phyloP scores from a whole-genome alignment of 106 monocot genomes.

The Apostasia shenzhenica region DNA sequence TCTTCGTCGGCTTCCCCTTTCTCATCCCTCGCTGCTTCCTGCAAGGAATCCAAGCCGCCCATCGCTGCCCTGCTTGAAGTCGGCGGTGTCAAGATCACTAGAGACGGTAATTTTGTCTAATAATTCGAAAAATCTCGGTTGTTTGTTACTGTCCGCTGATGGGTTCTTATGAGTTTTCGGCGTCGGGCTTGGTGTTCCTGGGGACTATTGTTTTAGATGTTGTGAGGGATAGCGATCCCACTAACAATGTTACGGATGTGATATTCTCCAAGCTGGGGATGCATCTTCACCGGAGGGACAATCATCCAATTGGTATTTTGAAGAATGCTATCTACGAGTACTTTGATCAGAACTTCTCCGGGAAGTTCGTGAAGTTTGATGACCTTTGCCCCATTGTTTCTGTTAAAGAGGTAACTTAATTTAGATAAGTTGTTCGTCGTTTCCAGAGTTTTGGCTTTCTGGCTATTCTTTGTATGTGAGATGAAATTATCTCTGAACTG shows the following conservation, averaged over 20 bases:
- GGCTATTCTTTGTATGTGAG: too few species aligned
- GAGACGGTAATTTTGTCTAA: slow-evolving; percentile 40
- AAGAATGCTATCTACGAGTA: slow-evolving; percentile 86
- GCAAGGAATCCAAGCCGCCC: slow-evolving; percentile 24
- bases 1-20: slow-evolving; percentile 6
- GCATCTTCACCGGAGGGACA: slow-evolving; percentile 87
- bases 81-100: slow-evolving; percentile 70
- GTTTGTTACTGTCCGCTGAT: not conserved
- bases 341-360: slow-evolving; percentile 49
- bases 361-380: slow-evolving; percentile 76
- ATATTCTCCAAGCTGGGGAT: slow-evolving; percentile 81
- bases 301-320: slow-evolving; percentile 88
- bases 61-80: slow-evolving; percentile 51
- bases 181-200: slow-evolving; percentile 4
- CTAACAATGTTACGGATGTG: slow-evolving; percentile 84
- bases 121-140: not conserved
- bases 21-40: slow-evolving; percentile 7
- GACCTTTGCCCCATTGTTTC: slow-evolving; percentile 90
- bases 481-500: too few species aligned
- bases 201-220: slow-evolving; percentile 46
- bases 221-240: slow-evolving; percentile 79
- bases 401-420: slow-evolving; percentile 45
- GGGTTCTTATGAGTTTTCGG: slow-evolving; percentile 2
- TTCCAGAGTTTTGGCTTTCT: not conserved
- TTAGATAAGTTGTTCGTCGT: slow-evolving; percentile 3